Percentiles rank a stretch among this genome's conserved stretches.
These are phyloP conservation scores for Kurtzmaniella natalensis DNA, from an alignment of 1,139 yeast genomes.

Conservation along the genomic window DNA sequence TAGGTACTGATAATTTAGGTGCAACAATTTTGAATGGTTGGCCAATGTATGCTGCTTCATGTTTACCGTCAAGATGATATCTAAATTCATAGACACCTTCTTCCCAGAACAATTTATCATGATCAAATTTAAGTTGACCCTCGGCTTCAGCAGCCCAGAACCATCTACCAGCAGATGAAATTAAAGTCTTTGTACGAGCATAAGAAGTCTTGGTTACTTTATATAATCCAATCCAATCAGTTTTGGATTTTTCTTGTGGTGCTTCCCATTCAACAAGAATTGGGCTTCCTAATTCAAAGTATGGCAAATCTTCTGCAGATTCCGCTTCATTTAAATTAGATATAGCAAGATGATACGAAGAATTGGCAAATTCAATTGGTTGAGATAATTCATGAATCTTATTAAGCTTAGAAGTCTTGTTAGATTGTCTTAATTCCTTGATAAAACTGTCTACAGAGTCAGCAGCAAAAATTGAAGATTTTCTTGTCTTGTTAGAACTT, in stretches of 20 bases:
- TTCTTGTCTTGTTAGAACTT: too few species aligned
- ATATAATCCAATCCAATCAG: slow-evolving; percentile 82
- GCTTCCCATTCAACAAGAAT: slow-evolving; percentile 55
- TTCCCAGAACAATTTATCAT: slow-evolving; percentile 56
- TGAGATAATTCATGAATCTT: slow-evolving; percentile 40
- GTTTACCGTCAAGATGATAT: slow-evolving; percentile 67
- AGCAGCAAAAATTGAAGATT: slow-evolving; percentile 22
- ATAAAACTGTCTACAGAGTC: slow-evolving; percentile 41
- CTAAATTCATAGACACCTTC: slow-evolving; percentile 75
- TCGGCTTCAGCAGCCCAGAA: slow-evolving; percentile 37
- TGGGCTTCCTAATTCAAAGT: slow-evolving; percentile 45
- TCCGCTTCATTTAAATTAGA: slow-evolving; percentile 17
- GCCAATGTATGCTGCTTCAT: slow-evolving; percentile 65
- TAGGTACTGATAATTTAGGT: slow-evolving; percentile 38
- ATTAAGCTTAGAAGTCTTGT: slow-evolving; percentile 23
- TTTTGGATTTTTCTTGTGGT: slow-evolving; percentile 39
- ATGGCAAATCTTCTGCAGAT: slow-evolving; percentile 18
- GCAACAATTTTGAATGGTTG: slow-evolving; percentile 65
- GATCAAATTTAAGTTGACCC: slow-evolving; percentile 53
- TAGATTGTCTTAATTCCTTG: slow-evolving; percentile 32
- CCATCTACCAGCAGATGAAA: slow-evolving; percentile 74
- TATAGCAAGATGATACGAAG: slow-evolving; percentile 28
- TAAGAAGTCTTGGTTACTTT: slow-evolving; percentile 58
- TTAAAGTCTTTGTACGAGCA: slow-evolving; percentile 54
- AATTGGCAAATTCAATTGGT: slow-evolving; percentile 35